Base-by-base conservation (phyloP, 2,329 filamentous ascomycete genomes). In the Venturia pyrina region DNA sequence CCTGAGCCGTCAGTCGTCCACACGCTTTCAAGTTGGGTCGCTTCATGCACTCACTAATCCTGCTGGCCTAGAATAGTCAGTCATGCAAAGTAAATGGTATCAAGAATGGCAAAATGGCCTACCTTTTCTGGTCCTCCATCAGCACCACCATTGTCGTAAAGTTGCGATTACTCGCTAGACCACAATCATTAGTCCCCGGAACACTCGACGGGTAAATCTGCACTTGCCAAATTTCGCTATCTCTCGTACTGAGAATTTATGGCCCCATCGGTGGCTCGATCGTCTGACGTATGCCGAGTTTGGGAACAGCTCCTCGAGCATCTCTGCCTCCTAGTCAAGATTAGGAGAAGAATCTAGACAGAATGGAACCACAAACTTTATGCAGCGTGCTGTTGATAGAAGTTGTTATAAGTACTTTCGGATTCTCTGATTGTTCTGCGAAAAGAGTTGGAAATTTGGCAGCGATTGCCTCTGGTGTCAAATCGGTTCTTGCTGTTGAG, bases 401-500 rank as follows among this genome's bases (percentile, higher is more conserved):
- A 8, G 95, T 98, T 0, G 95, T 99, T 73, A 99, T 85, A 48
- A 99, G 87, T 69, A 98, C 87, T 78, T 97, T 96, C 63, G 95
- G 93, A 41, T 78, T 67, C 78, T 77, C 66, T 80, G 83, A 61
- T 81, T 85, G 43, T 81, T 72, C 68, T 40, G 85, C 70, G 77
- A 86, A 88, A 32, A 87, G 79, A 7, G 79, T 76, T 3, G 83
- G 85, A 72, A 87, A 88, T 74, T 85, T 86, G 56, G 83, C 78
- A 50, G 83, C 80, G 28, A 88, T 79, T 24, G 82, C 82, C 70
- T 87, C 85, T 3, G 85, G 85, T 0, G 83, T 84, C 13, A 87
- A 78, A 68, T 82, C 82, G 32, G 87, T 76, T 70, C 53, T n/a
- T n/a, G 86, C 85, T 15, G 85, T 87, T 59, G 81, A 82, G 68